Base-by-base conservation (phyloP, 768 basidiomycete species). In the Phanerochaete sordida region DNA sequence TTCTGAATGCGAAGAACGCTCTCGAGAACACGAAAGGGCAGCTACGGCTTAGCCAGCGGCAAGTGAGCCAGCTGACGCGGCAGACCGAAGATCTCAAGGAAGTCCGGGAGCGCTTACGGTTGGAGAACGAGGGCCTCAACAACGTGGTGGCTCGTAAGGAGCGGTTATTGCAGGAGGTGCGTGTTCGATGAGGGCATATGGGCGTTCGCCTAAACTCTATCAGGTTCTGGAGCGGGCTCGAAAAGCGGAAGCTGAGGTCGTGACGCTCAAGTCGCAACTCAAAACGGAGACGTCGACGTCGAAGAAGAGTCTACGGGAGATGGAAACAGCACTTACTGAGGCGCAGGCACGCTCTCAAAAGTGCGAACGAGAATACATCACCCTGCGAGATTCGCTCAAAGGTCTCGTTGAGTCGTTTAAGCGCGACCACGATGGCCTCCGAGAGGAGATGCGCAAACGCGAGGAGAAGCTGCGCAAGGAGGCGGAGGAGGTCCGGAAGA, bases 71-170 rank as follows among this genome's bases (percentile, higher is more conserved):
- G 70, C 73, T 94, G 45, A 93, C 92, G 39, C 77, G 92, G 46
- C 90, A 91, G 73, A 88, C 88, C 26, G 93, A 95, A 70, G 93
- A 95, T 71, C 71, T 94, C 70, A 94, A 93, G 70, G 93, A 95
- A 70, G 88, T 84, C 2, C 79, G 92, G 63, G 93, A 95, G 72
- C 78, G 93, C 50, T 73, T 94, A 63, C 74, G 91, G 58, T 69
- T 92, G 52, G 93, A 95, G 74, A 95, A 93, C 66, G 93, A 95
- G 69, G 89, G 88, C 2, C 72, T 95, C 65, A 93, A 93, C 67
- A 91, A 92, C 62, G 92, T 94, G 19, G 89, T 95, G 24, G 84
- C 91, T 28, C 79, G 93, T 60, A 95, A 95, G 70, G 93, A 95
- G 74, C 79, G 93, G 63, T 66, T 94, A 57, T 73, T 93, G 62